A percentile compares a stretch with the other conserved stretches of the same genome.
These are phyloP conservation scores for Smallanthus sonchifolius DNA, from an alignment of 129 eudicot species.

Conservation along the genomic window DNA sequence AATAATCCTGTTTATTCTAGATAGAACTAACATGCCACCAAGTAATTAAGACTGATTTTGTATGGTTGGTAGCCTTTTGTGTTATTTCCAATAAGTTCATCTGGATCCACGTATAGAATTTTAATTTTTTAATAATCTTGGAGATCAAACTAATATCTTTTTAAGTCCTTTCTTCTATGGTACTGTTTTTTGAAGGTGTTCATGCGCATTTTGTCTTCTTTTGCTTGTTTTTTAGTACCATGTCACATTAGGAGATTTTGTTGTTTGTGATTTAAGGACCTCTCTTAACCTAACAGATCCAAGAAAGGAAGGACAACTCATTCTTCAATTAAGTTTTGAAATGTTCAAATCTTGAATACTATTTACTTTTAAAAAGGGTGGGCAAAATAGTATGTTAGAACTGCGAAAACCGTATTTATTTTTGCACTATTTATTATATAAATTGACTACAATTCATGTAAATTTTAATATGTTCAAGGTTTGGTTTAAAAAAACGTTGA, in stretches of 20 bases:
- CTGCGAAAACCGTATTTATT: no score
- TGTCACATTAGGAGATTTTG: background rate
- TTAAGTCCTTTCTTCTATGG: background rate
- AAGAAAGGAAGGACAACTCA: conserved; percentile 14
- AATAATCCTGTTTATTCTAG: conserved; percentile 19
- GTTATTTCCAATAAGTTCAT: background rate
- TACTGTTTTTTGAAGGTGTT: conserved; percentile 1
- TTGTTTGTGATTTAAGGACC: conserved; percentile 22
- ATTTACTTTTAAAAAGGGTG: no score
- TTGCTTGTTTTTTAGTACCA: conserved; percentile 8
- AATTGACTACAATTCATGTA: background rate
- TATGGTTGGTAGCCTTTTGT: conserved; percentile 11
- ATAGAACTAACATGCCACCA: background rate
- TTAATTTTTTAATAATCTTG: background rate
- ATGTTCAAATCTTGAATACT: background rate
- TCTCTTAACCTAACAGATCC: conserved; percentile 24
- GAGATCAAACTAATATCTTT: background rate
- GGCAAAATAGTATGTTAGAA: no score
- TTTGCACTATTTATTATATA: no score
- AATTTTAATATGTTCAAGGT: no score
- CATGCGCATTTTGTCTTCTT: conserved; percentile 19
- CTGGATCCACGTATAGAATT: background rate
- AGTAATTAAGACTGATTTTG: background rate
- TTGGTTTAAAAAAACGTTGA: no score
- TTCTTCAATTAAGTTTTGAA: conserved; percentile 9